Conservation (phyloP, 2,329 filamentous ascomycete genomes). For the Erysiphe pulchra region DNA sequence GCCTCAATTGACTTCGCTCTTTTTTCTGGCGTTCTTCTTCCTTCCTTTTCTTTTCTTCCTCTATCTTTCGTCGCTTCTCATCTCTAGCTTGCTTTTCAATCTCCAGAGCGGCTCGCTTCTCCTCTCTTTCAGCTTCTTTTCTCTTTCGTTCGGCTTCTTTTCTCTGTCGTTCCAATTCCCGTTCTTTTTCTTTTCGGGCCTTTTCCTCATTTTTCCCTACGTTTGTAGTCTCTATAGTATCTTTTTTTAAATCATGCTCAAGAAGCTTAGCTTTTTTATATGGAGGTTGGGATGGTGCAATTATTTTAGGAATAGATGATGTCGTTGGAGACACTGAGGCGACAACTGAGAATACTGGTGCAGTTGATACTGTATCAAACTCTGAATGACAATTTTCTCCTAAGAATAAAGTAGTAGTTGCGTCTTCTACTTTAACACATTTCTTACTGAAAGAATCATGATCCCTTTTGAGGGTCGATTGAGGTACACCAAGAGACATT, state of each 20-base stretch:
- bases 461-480: background rate
- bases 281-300: constrained; percentile 4
- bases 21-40: constrained; percentile 20
- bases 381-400: background rate
- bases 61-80: constrained; percentile 11
- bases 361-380: constrained; percentile 5
- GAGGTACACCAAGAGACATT: background rate
- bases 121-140: constrained; percentile 16
- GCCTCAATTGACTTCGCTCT: constrained; percentile 19
- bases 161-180: constrained; percentile 3
- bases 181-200: constrained; percentile 13
- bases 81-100: constrained; percentile 11
- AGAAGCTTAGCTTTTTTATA: constrained; percentile 9
- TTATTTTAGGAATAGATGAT: constrained; percentile 2
- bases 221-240: constrained; percentile 11
- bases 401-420: constrained; percentile 4
- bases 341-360: constrained; percentile 3
- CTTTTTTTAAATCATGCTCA: constrained; percentile 15
- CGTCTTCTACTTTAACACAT: constrained; percentile 1
- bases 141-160: constrained; percentile 10
- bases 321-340: constrained; percentile 6
- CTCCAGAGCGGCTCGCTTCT: constrained; percentile 14
- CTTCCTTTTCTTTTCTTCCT: constrained; percentile 13
- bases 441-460: background rate
- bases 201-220: constrained; percentile 12